These are phyloP conservation scores for Pyrenochaeta sp. DNA, from an alignment of 2,329 filamentous ascomycete species.

Conservation along the genomic window DNA sequence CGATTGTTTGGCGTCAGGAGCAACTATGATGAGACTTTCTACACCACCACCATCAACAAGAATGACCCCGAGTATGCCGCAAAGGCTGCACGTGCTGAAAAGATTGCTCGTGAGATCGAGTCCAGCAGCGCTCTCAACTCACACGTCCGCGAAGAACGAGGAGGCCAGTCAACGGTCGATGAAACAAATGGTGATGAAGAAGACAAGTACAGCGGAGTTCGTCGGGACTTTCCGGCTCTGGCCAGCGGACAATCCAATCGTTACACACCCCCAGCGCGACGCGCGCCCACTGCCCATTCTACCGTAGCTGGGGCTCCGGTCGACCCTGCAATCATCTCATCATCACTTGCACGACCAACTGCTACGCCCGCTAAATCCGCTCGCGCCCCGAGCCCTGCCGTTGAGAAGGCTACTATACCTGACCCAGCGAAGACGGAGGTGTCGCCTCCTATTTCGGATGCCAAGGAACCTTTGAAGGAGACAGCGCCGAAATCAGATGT, in stretches of 20 bases:
- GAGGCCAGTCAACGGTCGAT: slow-evolving; percentile 69
- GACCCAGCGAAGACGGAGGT: slow-evolving; percentile 27
- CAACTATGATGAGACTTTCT: slow-evolving; percentile 92
- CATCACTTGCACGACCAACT: slow-evolving; percentile 69
- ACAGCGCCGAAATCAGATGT: slow-evolving; percentile 21
- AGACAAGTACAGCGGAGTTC: slow-evolving; percentile 96
- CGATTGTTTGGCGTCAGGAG: slow-evolving; percentile 85
- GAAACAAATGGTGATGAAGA: slow-evolving; percentile 80
- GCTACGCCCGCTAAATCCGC: slow-evolving; percentile 34
- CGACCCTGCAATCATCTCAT: slow-evolving; percentile 89
- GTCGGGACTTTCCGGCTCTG: slow-evolving; percentile 74
- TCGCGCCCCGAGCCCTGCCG: slow-evolving; percentile 28
- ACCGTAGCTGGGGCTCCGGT: slow-evolving; percentile 79
- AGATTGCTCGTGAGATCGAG: slow-evolving; percentile 90
- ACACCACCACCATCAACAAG: slow-evolving; percentile 90
- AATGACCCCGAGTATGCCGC: slow-evolving; percentile 82
- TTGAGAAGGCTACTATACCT: slow-evolving; percentile 25
- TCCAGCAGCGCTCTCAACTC: slow-evolving; percentile 73
- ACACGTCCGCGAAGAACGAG: slow-evolving; percentile 89
- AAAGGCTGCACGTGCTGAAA: slow-evolving; percentile 76
- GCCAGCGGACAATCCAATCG: slow-evolving; percentile 68
- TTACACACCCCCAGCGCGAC: slow-evolving; percentile 89
- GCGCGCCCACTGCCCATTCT: slow-evolving; percentile 76
- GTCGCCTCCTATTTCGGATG: slow-evolving; percentile 11
- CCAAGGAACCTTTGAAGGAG: slow-evolving; percentile 26